Evolutionary conservation across 1,139 yeast genomes (phyloP).

Genomic region (Saccharomyces hybrid): DNA sequence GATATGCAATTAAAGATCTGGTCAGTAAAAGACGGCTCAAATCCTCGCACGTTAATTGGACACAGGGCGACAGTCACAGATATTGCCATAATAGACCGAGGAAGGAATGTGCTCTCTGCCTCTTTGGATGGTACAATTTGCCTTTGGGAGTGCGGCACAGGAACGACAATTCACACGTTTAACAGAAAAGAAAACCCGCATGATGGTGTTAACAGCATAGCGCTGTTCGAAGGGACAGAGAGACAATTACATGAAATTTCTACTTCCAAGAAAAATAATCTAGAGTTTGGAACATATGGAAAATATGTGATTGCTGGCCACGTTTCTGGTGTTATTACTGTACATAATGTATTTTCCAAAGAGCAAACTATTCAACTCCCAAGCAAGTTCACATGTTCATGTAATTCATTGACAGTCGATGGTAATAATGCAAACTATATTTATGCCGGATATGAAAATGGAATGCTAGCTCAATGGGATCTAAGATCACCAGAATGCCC

Average conservation of each 20-base stretch:
- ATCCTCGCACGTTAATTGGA: slow-evolving; percentile 42
- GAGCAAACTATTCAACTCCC: slow-evolving; percentile 19
- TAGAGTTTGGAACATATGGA: slow-evolving; percentile 38
- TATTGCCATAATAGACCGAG: slow-evolving; percentile 46
- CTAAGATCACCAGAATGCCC: slow-evolving; percentile 18
- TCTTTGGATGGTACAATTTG: slow-evolving; percentile 46
- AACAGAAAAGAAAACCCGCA: slow-evolving; percentile 30
- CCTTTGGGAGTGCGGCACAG: slow-evolving; percentile 65
- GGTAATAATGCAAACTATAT: slow-evolving; percentile 20
- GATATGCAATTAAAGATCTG: slow-evolving; percentile 54
- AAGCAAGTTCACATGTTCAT: slow-evolving; percentile 15
- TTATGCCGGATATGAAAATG: slow-evolving; percentile 42
- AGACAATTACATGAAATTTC: neutral
- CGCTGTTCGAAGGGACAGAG: slow-evolving; percentile 3
- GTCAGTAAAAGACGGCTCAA: slow-evolving; percentile 41
- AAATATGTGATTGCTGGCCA: slow-evolving; percentile 41
- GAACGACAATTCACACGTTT: slow-evolving; percentile 37
- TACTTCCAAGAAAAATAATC: slow-evolving; percentile 1
- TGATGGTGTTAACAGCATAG: slow-evolving; percentile 32
- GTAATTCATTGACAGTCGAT: slow-evolving; percentile 18
- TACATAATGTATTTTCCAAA: slow-evolving; percentile 33
- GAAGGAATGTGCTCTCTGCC: slow-evolving; percentile 53
- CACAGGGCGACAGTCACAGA: slow-evolving; percentile 43
- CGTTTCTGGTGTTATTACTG: slow-evolving; percentile 39
- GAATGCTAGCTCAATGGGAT: slow-evolving; percentile 39